These are phyloP conservation scores for Chrysoporthe deuterocubensis DNA, from an alignment of 2,329 filamentous ascomycete genomes.

Conservation along the genomic window DNA sequence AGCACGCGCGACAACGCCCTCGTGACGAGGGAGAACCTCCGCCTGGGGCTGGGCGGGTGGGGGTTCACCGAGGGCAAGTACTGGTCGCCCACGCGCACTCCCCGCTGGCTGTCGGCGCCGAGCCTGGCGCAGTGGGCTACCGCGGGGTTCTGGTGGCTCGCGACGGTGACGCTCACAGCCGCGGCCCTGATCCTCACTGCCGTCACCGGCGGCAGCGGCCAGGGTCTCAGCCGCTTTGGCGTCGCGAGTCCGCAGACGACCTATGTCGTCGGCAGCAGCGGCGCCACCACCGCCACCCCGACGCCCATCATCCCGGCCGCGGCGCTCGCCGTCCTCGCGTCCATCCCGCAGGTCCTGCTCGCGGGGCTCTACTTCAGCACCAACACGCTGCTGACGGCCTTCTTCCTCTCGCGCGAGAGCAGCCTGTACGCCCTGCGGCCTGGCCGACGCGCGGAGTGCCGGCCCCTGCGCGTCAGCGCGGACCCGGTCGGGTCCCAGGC, in stretches of 20 bases:
- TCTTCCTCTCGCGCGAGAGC: conserved; percentile 56
- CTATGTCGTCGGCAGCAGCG: conserved; percentile 34
- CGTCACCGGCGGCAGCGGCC: conserved; percentile 8
- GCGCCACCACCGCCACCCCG: not conserved
- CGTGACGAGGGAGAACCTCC: conserved; percentile 51
- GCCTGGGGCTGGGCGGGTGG: conserved; percentile 48
- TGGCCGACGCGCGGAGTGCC: conserved; percentile 31
- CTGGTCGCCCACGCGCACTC: conserved; percentile 42
- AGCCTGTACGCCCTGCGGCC: conserved; percentile 44
- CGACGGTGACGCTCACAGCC: conserved; percentile 42
- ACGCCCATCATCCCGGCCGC: conserved; percentile 30
- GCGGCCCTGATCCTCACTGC: conserved; percentile 44
- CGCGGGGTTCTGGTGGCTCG: conserved; percentile 45
- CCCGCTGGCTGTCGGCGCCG: conserved; percentile 52
- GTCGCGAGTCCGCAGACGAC: conserved; percentile 41
- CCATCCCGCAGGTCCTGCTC: conserved; percentile 54
- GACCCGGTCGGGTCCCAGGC: conserved; percentile 49
- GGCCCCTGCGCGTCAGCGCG: conserved; percentile 50
- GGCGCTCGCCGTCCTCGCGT: conserved; percentile 42
- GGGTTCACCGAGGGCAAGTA: conserved; percentile 46
- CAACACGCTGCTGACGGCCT: conserved; percentile 52
- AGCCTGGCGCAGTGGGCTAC: conserved; percentile 48
- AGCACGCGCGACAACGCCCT: conserved; percentile 50
- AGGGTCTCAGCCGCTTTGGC: conserved; percentile 38
- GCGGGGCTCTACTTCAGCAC: conserved; percentile 51